Percentiles rank a stretch among this genome's conserved stretches.
phyloP scores from a whole-genome alignment of 2,329 filamentous ascomycete genomes.

The Albifimbria verrucaria region DNA sequence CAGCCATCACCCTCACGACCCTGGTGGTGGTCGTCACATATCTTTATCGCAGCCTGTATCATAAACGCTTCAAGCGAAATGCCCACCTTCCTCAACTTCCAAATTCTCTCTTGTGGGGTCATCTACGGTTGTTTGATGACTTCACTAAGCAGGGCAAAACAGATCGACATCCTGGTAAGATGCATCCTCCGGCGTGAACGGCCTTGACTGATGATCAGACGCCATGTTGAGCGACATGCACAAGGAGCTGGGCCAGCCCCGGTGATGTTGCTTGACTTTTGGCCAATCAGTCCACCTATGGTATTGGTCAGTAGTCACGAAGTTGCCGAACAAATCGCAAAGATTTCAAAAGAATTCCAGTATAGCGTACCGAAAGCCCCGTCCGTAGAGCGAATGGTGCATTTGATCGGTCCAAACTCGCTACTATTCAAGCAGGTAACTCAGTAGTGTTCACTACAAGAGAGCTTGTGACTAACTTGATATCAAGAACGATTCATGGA shows the following conservation, averaged over 20 bases:
- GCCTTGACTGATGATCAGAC: no score
- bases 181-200: no score
- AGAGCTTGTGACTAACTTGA: not conserved
- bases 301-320: conserved; percentile 27
- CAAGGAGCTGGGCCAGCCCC: conserved; percentile 27
- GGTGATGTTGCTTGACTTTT: conserved; percentile 29
- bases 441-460: not conserved
- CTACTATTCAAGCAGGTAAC: conserved; percentile 11
- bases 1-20: not conserved
- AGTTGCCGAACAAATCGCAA: conserved; percentile 35
- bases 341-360: conserved; percentile 24
- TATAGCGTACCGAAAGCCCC: conserved; percentile 30
- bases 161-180: conserved; percentile 22
- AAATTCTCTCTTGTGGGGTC: not conserved
- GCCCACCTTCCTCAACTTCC: conserved; percentile 1
- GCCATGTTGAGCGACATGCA: conserved; percentile 16
- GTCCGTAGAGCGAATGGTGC: conserved; percentile 19
- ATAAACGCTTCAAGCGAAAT: not conserved
- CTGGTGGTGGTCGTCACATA: not conserved
- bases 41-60: not conserved
- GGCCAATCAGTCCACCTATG: conserved; percentile 31
- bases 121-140: not conserved
- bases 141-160: not conserved
- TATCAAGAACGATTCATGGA: conserved; percentile 13
- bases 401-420: conserved; percentile 16